These are phyloP conservation scores for Immersiporthe knoxdaviesiana DNA, from an alignment of 2,329 filamentous ascomycete species.

Conservation along the genomic window DNA sequence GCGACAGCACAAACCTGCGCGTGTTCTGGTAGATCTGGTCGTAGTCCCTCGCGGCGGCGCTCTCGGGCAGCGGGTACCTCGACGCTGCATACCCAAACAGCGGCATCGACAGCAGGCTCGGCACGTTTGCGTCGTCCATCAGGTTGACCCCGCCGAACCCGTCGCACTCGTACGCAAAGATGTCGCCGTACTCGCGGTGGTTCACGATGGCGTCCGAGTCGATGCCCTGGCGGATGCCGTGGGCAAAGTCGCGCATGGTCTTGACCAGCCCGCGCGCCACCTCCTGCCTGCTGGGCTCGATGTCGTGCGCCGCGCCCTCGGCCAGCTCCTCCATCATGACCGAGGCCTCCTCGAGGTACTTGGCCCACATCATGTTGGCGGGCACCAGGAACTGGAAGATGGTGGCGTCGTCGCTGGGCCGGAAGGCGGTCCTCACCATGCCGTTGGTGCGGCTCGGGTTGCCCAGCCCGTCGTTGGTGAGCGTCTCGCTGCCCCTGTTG, in stretches of 20 bases:
- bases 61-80: conserved; percentile 15
- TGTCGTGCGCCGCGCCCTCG: conserved; percentile 41
- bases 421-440: conserved; percentile 77
- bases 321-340: conserved; percentile 52
- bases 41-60: conserved; percentile 42
- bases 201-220: conserved; percentile 70
- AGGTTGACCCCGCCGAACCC: conserved; percentile 69
- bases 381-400: conserved; percentile 81
- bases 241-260: conserved; percentile 60
- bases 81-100: conserved; percentile 59
- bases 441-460: conserved; percentile 79
- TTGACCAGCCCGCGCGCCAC: conserved; percentile 47
- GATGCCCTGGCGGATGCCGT: conserved; percentile 68
- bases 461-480: conserved; percentile 72
- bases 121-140: conserved; percentile 76
- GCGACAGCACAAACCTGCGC: conserved; percentile 74
- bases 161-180: conserved; percentile 79
- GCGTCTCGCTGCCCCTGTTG: conserved; percentile 72
- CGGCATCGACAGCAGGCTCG: conserved; percentile 66
- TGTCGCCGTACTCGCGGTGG: conserved; percentile 63
- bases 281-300: conserved; percentile 39
- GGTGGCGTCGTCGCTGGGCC: conserved; percentile 82
- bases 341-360: conserved; percentile 57
- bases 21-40: conserved; percentile 78
- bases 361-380: conserved; percentile 73